Conservation (phyloP, 495 filamentous ascomycete genomes). For the Ramalina peruviana region DNA sequence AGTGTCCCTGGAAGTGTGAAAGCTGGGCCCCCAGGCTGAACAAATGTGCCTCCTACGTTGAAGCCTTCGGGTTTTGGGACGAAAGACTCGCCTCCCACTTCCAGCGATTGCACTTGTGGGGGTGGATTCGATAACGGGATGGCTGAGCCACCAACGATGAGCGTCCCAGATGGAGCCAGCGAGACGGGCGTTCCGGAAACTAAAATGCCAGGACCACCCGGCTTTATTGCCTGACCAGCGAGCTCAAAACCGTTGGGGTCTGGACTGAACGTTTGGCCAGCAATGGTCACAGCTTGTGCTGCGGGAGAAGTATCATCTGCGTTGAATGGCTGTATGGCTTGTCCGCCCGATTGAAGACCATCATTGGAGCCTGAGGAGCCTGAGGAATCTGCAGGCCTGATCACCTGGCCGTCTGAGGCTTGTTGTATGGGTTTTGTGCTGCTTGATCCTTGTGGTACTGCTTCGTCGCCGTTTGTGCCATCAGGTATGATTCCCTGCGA, state of each 20-base stretch:
- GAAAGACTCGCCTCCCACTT: slow-evolving; percentile 1
- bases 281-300: neutral
- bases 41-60: neutral
- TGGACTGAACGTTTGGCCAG: neutral
- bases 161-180: slow-evolving; percentile 2
- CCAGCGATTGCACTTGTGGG: neutral
- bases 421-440: too few species aligned
- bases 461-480: too few species aligned
- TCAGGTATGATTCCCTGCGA: too few species aligned
- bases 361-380: neutral
- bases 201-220: slow-evolving; percentile 10
- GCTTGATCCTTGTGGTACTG: too few species aligned
- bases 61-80: slow-evolving; percentile 4
- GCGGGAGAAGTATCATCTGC: neutral
- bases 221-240: slow-evolving; percentile 4
- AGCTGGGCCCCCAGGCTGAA: slow-evolving; percentile 1
- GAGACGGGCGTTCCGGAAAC: slow-evolving; percentile 8
- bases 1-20: slow-evolving; percentile 3
- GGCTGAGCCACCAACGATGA: neutral
- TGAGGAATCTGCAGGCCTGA: too few species aligned
- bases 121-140: neutral
- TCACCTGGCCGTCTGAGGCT: too few species aligned
- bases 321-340: neutral
- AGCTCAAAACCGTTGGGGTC: slow-evolving; percentile 1
- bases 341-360: neutral